A percentile compares a stretch with the other conserved stretches of the same genome.
These are phyloP conservation scores for Coleophoma crateriformis DNA, from an alignment of 2,329 filamentous ascomycete species.

Conservation along the genomic window DNA sequence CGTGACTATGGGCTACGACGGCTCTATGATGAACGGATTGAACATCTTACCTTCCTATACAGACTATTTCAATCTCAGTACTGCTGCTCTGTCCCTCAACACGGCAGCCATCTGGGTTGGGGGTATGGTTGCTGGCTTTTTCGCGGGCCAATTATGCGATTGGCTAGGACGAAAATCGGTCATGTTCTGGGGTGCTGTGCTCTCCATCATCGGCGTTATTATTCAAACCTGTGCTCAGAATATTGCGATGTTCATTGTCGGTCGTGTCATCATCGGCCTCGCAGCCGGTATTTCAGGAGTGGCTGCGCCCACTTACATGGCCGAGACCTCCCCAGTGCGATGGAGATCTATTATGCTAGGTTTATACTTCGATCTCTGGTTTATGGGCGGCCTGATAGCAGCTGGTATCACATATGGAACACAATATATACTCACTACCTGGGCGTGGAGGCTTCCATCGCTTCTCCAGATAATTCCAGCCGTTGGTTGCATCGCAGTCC, in stretches of 20 bases:
- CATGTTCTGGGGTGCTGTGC: neutral
- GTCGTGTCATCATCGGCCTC: constrained; percentile 1
- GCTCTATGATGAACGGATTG: constrained; percentile 35
- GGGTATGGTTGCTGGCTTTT: constrained; percentile 34
- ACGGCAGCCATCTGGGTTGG: constrained; percentile 48
- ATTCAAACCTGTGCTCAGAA: constrained; percentile 1
- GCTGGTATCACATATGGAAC: constrained; percentile 30
- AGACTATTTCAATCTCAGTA: constrained; percentile 47
- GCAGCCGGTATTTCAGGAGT: neutral
- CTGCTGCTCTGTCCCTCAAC: constrained; percentile 45
- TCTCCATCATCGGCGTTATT: neutral
- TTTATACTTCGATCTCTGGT: constrained; percentile 31
- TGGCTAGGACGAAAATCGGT: constrained; percentile 23
- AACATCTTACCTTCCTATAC: constrained; percentile 51
- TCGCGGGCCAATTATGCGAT: constrained; percentile 30
- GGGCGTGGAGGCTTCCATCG: constrained; percentile 30
- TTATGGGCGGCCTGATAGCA: constrained; percentile 28
- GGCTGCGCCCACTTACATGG: constrained; percentile 40
- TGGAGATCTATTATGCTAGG: constrained; percentile 37
- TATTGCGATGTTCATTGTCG: constrained; percentile 4
- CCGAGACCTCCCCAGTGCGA: constrained; percentile 40
- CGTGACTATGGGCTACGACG: neutral
- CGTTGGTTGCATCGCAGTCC: neutral
- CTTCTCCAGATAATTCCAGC: neutral
- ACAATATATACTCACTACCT: constrained; percentile 26